These are phyloP conservation scores for Colletotrichum musae DNA, from an alignment of 2,329 filamentous ascomycete species.

Conservation along the genomic window DNA sequence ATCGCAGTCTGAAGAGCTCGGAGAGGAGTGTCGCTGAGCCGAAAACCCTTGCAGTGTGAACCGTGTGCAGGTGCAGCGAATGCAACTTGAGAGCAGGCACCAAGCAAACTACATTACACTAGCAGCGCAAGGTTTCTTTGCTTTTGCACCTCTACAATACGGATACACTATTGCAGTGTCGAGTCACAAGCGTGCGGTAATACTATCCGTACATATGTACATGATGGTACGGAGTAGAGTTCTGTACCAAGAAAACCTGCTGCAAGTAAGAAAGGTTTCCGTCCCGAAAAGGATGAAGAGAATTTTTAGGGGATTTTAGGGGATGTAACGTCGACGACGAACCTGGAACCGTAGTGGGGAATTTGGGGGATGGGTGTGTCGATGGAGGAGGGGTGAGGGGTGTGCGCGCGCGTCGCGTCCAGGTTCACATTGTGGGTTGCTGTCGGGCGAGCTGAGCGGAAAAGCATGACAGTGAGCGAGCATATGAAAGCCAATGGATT, in stretches of 20 bases:
- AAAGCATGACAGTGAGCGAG: neutral
- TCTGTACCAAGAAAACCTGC: conserved; percentile 14
- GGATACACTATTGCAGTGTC: neutral
- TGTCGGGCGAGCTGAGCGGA: conserved; percentile 3
- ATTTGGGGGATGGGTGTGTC: conserved; percentile 6
- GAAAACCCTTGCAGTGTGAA: conserved; percentile 4
- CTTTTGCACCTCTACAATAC: neutral
- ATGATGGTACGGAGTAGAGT: neutral
- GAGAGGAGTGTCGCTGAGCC: neutral
- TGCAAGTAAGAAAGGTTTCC: conserved; percentile 21
- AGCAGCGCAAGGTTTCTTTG: neutral
- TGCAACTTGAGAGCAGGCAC: neutral
- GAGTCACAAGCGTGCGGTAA: neutral
- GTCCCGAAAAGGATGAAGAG: conserved; percentile 31
- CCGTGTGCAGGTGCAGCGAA: conserved; percentile 14
- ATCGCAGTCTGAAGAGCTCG: neutral
- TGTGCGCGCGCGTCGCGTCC: neutral
- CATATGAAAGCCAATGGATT: conserved; percentile 15
- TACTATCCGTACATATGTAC: too few relatives aligned
- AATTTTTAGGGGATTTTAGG: conserved; percentile 31
- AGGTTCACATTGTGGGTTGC: conserved; percentile 1
- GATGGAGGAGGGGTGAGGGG: conserved; percentile 19
- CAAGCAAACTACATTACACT: neutral
- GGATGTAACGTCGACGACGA: conserved; percentile 42
- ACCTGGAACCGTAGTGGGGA: conserved; percentile 40